Evolutionary conservation across 108 stramenopile genomes (phyloP).

Genomic region (Discostella stelligeroides): DNA sequence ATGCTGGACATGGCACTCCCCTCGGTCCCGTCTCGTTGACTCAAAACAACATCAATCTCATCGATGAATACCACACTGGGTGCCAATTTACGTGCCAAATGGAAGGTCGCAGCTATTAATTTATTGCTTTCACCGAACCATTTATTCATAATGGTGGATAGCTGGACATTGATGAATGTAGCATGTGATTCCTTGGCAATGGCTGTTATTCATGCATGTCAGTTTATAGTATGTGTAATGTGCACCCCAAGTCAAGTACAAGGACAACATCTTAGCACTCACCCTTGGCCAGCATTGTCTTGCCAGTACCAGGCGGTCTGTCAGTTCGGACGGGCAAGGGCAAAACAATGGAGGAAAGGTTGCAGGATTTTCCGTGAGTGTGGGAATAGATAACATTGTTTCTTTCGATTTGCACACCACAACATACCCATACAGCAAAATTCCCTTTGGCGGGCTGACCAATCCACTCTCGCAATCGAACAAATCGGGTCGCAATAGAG

Average conservation of each 20-base stretch:
- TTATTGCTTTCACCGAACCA: constrained; percentile 98
- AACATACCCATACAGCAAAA: constrained; percentile 91
- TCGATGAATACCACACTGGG: constrained; percentile 97
- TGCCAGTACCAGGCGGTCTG: constrained; percentile 58
- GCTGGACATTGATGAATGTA: constrained; percentile 92
- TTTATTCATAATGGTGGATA: constrained; percentile 93
- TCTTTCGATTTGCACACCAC: too few species aligned
- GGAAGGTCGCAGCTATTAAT: constrained; percentile 91
- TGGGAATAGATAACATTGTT: too few species aligned
- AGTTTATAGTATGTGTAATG: background rate
- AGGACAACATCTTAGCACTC: constrained; percentile 21
- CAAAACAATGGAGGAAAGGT: too few species aligned
- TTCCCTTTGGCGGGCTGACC: constrained; percentile 86
- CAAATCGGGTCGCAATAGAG: constrained; percentile 87
- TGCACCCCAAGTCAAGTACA: background rate
- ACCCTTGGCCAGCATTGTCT: constrained; percentile 96
- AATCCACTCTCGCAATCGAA: constrained; percentile 61
- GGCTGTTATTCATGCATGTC: constrained; percentile 48
- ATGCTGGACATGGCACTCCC: constrained; percentile 78
- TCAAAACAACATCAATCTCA: constrained; percentile 95
- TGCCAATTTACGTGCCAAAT: constrained; percentile 88
- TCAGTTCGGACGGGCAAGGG: too few species aligned
- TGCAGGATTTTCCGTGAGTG: too few species aligned
- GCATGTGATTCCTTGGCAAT: constrained; percentile 96
- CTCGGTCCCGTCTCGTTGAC: constrained; percentile 73